A percentile compares a stretch with the other conserved stretches of the same genome.
phyloP scores from a whole-genome alignment of 2,329 filamentous ascomycete genomes.

The Diplodia mutila region DNA sequence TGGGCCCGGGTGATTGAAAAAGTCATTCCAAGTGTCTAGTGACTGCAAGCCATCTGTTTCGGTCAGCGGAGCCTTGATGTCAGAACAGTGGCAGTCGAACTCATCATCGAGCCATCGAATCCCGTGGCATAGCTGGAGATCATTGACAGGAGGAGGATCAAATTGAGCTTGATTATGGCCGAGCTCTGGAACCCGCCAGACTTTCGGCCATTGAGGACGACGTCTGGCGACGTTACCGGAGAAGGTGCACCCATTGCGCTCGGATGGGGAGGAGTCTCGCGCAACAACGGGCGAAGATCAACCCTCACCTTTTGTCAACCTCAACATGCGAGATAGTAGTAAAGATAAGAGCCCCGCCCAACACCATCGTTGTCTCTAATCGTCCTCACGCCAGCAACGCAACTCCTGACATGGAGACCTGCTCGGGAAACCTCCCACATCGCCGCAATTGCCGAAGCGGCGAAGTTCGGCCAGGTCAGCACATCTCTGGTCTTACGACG shows the following conservation, averaged over 20 bases:
- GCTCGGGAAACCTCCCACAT: neutral
- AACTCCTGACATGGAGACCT: neutral
- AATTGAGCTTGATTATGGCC: constrained; percentile 26
- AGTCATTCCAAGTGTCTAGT: neutral
- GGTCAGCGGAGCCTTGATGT: constrained; percentile 17
- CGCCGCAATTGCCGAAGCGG: neutral
- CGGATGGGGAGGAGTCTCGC: neutral
- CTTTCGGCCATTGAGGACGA: neutral
- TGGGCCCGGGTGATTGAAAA: constrained; percentile 32
- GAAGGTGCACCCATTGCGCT: neutral
- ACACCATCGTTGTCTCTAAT: neutral
- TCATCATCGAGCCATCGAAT: constrained; percentile 30
- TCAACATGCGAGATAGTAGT: neutral
- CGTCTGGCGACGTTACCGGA: neutral
- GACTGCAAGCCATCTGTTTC: neutral
- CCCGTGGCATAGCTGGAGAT: constrained; percentile 28
- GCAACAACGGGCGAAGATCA: neutral
- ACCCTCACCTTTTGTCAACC: neutral
- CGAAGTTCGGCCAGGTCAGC: neutral
- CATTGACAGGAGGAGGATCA: constrained; percentile 25
- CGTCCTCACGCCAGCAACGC: neutral
- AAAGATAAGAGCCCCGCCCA: neutral
- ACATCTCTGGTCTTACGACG: neutral
- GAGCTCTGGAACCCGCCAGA: neutral
- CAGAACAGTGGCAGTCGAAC: constrained; percentile 20